These are phyloP conservation scores for Alnus rubra DNA, from an alignment of 306 rosid species.

Conservation along the genomic window DNA sequence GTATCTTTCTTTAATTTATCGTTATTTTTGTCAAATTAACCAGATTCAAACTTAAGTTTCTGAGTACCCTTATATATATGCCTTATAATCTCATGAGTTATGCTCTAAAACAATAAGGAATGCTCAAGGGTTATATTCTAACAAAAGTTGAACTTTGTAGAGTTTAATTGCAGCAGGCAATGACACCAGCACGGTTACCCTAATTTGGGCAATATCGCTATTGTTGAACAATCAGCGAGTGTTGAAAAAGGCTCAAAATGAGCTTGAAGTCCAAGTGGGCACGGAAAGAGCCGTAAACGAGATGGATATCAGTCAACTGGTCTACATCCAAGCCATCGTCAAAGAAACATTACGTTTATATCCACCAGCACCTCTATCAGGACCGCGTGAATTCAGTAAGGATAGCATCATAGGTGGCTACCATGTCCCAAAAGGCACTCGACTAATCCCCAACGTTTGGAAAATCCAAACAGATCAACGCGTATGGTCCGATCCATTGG, in stretches of 20 bases:
- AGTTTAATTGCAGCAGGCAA: conserved; percentile 31
- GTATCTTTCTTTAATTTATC: too few relatives aligned
- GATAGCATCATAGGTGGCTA: conserved; percentile 48
- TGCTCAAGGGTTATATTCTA: too few relatives aligned
- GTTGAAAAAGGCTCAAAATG: too few relatives aligned
- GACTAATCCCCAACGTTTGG: conserved; percentile 49
- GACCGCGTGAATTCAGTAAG: conserved; percentile 31
- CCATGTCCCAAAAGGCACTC: conserved; percentile 45
- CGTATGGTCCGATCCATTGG: conserved; percentile 44
- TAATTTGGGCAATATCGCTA: conserved; percentile 2
- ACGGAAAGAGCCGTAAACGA: too few relatives aligned
- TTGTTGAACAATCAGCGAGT: too few relatives aligned
- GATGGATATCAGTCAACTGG: conserved; percentile 43
- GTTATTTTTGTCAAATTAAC: too few relatives aligned
- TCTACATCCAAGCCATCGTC: conserved; percentile 52
- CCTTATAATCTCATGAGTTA: too few relatives aligned
- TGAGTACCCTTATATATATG: too few relatives aligned
- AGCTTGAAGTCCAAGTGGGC: too few relatives aligned
- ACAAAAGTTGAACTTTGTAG: background rate
- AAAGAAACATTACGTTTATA: conserved; percentile 43
- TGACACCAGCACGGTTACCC: conserved; percentile 46
- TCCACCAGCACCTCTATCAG: conserved; percentile 49
- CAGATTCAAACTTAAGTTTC: too few relatives aligned
- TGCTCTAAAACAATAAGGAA: too few relatives aligned
- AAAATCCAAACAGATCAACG: conserved; percentile 56